phyloP scores from a whole-genome alignment of 768 basidiomycete species.

The Daedaleopsis nitida region DNA sequence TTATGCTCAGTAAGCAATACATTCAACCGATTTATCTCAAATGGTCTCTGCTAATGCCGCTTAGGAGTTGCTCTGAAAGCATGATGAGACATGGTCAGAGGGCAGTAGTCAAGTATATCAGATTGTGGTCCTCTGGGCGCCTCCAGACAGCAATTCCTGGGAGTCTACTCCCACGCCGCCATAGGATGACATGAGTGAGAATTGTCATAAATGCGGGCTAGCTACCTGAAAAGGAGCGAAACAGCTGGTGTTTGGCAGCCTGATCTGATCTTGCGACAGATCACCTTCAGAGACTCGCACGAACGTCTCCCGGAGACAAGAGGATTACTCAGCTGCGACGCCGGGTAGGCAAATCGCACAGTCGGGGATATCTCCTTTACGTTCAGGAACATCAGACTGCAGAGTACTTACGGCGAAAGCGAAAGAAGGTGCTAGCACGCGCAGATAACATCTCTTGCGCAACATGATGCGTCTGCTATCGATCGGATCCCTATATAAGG shows the following conservation, averaged over 20 bases:
- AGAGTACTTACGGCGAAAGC: no score
- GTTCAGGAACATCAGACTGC: neutral
- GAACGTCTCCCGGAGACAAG: neutral
- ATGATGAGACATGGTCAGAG: no score
- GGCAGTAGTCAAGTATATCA: no score
- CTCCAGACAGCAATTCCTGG: neutral
- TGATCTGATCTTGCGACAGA: neutral
- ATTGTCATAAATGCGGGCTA: neutral
- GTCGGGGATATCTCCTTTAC: neutral
- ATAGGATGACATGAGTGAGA: neutral
- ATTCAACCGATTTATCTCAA: no score
- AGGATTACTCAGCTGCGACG: neutral
- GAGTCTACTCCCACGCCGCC: no score
- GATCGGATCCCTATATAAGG: constrained; percentile 4
- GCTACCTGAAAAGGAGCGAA: neutral
- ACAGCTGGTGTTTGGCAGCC: neutral
- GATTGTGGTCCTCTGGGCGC: no score
- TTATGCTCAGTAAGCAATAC: no score
- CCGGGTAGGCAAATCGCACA: no score
- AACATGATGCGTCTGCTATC: constrained; percentile 8
- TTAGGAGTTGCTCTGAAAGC: no score
- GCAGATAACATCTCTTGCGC: neutral
- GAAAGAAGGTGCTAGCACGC: neutral
- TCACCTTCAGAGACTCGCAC: neutral
- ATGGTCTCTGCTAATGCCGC: no score